Percentiles rank a stretch among this genome's conserved stretches.
These are phyloP conservation scores for Colletotrichum sp. DNA, from an alignment of 2,329 filamentous ascomycete species.

Conservation along the genomic window DNA sequence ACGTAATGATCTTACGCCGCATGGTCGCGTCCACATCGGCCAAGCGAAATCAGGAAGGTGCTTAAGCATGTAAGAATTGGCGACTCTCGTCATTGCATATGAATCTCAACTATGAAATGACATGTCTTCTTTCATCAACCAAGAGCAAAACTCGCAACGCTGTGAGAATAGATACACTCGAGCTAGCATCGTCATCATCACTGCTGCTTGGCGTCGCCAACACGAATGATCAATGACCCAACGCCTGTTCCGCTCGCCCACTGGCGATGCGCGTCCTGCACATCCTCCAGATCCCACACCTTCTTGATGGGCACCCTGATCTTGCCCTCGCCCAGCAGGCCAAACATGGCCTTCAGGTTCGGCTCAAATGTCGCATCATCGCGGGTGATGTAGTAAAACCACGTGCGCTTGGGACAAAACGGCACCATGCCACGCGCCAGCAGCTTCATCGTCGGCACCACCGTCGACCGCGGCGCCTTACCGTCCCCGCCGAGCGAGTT, in stretches of 20 bases:
- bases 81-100: not conserved
- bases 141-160: not conserved
- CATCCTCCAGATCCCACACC: slow-evolving; percentile 44
- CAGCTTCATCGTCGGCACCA: slow-evolving; percentile 37
- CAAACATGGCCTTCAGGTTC: slow-evolving; percentile 33
- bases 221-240: slow-evolving; percentile 38
- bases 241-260: slow-evolving; percentile 40
- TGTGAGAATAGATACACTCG: not conserved
- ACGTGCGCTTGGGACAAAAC: slow-evolving; percentile 29
- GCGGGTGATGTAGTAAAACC: slow-evolving; percentile 40
- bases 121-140: not conserved
- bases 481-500: slow-evolving; percentile 28
- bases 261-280: slow-evolving; percentile 39
- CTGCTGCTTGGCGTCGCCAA: slow-evolving; percentile 3
- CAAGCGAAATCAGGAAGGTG: not conserved
- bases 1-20: not conserved
- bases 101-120: not conserved
- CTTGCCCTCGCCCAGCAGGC: slow-evolving; percentile 32
- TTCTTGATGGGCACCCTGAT: slow-evolving; percentile 41
- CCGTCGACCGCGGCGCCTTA: slow-evolving; percentile 35
- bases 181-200: not conserved
- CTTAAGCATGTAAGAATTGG: not conserved
- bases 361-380: slow-evolving; percentile 35
- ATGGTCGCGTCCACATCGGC: not conserved
- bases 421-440: slow-evolving; percentile 25